phyloP scores from a whole-genome alignment of 1,284 basidiomycete species.

The Rhodotorula sp. region DNA sequence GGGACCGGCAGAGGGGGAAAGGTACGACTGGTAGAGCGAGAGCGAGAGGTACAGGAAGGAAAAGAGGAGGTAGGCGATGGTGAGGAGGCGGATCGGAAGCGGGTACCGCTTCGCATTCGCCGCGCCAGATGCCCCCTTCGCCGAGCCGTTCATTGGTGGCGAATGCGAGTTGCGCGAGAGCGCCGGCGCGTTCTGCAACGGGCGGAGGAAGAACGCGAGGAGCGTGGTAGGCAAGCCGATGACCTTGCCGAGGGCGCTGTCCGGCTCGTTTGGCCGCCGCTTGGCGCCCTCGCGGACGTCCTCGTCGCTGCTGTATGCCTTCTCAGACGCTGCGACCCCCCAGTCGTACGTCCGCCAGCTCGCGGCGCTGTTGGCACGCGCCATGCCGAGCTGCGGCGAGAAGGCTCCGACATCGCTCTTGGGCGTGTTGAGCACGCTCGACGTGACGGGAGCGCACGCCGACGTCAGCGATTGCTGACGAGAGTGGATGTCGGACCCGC shows the following conservation, averaged over 20 bases:
- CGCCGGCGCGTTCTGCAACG: constrained; percentile 1
- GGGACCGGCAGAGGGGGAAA: not conserved
- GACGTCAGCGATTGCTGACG: constrained; percentile 37
- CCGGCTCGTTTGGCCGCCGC: not conserved
- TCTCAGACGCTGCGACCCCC: constrained; percentile 12
- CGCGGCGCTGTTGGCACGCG: not conserved
- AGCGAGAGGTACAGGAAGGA: constrained; percentile 36
- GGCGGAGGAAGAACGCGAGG: constrained; percentile 33
- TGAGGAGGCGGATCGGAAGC: constrained; percentile 36
- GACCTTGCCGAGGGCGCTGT: constrained; percentile 5
- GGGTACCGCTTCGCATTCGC: constrained; percentile 27
- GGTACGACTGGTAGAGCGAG: constrained; percentile 2
- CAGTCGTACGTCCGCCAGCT: constrained; percentile 37
- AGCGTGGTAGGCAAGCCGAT: constrained; percentile 24
- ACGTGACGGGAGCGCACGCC: constrained; percentile 38
- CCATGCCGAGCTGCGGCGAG: constrained; percentile 2
- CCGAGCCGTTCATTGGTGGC: constrained; percentile 19
- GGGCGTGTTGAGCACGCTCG: constrained; percentile 15
- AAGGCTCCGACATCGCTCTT: constrained; percentile 15
- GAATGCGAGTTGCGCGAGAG: constrained; percentile 8
- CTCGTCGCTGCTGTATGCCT: constrained; percentile 13
- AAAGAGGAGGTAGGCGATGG: constrained; percentile 43
- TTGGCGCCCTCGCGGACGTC: constrained; percentile 28
- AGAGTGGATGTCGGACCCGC: constrained; percentile 29
- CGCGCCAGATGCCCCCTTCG: not conserved